Conservation (phyloP, 768 basidiomycete species). For the Tylopilus sp. region DNA sequence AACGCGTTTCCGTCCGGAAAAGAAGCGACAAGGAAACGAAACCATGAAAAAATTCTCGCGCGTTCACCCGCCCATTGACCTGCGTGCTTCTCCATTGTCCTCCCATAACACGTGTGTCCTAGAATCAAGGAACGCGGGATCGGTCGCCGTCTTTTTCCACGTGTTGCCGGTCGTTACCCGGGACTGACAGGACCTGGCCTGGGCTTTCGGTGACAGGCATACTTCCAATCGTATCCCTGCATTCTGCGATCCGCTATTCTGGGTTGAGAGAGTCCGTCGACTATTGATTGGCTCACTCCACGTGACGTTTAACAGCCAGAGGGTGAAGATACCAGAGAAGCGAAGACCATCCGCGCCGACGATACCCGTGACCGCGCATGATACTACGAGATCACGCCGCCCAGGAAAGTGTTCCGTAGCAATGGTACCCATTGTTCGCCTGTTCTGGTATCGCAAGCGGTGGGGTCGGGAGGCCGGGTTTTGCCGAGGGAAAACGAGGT, state of each 20-base stretch:
- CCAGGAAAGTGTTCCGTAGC: background rate
- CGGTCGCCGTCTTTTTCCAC: too few species aligned
- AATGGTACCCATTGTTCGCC: slow-evolving; percentile 4
- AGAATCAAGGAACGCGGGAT: too few species aligned
- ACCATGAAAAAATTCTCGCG: background rate
- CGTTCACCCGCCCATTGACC: too few species aligned
- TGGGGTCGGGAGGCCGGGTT: background rate
- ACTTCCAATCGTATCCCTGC: too few species aligned
- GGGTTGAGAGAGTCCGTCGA: too few species aligned
- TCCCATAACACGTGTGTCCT: background rate
- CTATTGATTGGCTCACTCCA: too few species aligned
- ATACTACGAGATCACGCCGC: background rate
- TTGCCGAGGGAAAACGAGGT: background rate
- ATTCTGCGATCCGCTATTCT: too few species aligned
- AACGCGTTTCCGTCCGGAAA: background rate
- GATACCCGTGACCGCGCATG: background rate
- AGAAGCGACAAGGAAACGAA: background rate
- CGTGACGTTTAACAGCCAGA: background rate
- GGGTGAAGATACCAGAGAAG: background rate
- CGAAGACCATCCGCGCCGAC: background rate
- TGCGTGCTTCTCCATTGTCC: slow-evolving; percentile 16
- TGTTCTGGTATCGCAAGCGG: background rate
- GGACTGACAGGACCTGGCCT: too few species aligned
- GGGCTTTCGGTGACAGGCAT: too few species aligned
- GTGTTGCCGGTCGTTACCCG: too few species aligned